A percentile compares a stretch with the other conserved stretches of the same genome.
Conservation (phyloP, 441 rosid genomes). For the Omphalea diandra region DNA sequence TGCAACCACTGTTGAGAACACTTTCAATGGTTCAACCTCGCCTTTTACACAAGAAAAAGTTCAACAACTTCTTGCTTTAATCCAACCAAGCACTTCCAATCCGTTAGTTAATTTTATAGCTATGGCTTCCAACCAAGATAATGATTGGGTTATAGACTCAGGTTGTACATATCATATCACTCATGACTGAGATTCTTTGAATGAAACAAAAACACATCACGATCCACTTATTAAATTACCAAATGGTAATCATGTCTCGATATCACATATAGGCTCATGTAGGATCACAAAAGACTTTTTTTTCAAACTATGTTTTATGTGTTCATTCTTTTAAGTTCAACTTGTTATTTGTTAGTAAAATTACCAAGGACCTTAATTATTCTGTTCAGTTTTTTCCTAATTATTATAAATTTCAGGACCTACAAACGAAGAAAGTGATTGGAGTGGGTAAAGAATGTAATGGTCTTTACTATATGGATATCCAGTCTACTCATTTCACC, state of each 20-base stretch:
- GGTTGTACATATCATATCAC: conserved; percentile 6
- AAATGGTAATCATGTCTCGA: conserved; percentile 1
- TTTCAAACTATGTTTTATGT: background rate
- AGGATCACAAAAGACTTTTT: background rate
- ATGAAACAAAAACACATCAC: background rate
- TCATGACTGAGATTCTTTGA: background rate
- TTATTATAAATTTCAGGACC: background rate
- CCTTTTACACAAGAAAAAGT: background rate
- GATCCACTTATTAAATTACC: conserved; percentile 1
- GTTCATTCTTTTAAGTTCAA: conserved; percentile 2
- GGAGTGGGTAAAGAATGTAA: background rate
- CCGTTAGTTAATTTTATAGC: conserved; percentile 5
- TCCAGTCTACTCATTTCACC: background rate
- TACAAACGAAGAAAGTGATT: conserved; percentile 6
- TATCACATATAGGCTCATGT: background rate
- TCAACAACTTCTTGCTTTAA: conserved; percentile 10
- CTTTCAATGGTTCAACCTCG: background rate
- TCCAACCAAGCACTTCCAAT: background rate
- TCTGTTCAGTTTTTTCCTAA: background rate
- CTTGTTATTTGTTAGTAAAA: background rate
- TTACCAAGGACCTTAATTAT: background rate
- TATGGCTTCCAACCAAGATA: background rate
- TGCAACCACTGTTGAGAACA: background rate
- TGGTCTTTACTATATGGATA: conserved; percentile 2
- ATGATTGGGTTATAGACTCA: conserved; percentile 5